Conservation (phyloP, 768 basidiomycete genomes). For the Tulasnella sp. region DNA sequence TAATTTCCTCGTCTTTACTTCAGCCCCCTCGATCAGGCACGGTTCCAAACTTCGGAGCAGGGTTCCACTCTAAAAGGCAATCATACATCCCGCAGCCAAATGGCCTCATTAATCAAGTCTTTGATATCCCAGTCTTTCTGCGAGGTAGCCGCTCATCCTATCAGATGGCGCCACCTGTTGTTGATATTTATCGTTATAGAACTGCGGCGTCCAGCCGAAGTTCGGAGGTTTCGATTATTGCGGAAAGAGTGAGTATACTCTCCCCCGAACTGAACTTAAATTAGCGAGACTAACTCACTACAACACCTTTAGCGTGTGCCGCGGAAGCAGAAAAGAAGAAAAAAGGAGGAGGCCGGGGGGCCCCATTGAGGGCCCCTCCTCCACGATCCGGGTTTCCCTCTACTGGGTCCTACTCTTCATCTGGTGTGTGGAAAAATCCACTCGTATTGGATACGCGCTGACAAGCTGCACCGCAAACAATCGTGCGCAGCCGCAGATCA, state of each 20-base stretch:
- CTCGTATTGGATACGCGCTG: background rate
- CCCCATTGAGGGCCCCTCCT: too few relatives aligned
- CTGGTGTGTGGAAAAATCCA: background rate
- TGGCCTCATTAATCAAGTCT: too few relatives aligned
- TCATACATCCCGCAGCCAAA: too few relatives aligned
- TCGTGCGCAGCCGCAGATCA: background rate
- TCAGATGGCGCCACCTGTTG: background rate
- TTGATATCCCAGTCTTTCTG: background rate
- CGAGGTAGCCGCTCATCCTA: background rate
- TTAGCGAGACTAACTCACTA: background rate
- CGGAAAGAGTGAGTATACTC: background rate
- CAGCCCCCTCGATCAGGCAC: too few relatives aligned
- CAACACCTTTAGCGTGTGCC: background rate
- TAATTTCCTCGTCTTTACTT: too few relatives aligned
- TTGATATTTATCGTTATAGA: background rate
- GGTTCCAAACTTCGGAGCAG: background rate
- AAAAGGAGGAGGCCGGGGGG: too few relatives aligned
- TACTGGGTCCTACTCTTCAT: too few relatives aligned
- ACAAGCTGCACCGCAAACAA: background rate
- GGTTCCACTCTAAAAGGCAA: background rate
- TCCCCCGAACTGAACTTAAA: background rate
- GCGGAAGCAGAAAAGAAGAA: background rate
- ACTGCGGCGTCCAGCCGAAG: background rate
- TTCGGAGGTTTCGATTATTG: background rate
- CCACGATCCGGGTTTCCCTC: too few relatives aligned